Conservation (phyloP, 2,329 filamentous ascomycete species). For the Mycogone perniciosa region DNA sequence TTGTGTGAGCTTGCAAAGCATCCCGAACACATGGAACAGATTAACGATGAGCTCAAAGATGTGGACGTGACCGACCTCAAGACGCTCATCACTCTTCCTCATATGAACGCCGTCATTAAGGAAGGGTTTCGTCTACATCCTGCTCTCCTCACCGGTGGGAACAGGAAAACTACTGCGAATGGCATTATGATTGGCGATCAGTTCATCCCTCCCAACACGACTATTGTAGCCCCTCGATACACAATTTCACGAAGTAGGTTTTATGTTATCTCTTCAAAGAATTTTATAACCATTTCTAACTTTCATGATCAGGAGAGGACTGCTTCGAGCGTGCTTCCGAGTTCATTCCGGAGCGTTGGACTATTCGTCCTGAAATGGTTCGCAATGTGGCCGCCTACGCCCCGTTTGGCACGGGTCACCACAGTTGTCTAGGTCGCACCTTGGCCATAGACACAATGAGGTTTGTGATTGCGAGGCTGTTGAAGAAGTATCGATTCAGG, state of each 20-base stretch:
- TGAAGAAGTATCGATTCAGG: slow-evolving; percentile 6
- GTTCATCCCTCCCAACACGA: slow-evolving; percentile 16
- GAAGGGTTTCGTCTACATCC: slow-evolving; percentile 22
- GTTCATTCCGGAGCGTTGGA: slow-evolving; percentile 36
- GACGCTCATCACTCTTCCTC: slow-evolving; percentile 14
- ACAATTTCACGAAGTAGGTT: slow-evolving; percentile 31
- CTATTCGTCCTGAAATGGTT: slow-evolving; percentile 25
- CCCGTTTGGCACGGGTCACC: slow-evolving; percentile 28
- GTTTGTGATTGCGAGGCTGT: slow-evolving; percentile 4
- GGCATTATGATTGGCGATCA: slow-evolving; percentile 15
- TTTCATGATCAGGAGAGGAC: slow-evolving; percentile 17
- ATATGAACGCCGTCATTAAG: slow-evolving; percentile 20
- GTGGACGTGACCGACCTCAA: slow-evolving; percentile 17
- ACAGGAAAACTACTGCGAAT: slow-evolving; percentile 15
- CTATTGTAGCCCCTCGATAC: slow-evolving; percentile 16
- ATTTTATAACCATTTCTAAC: not conserved
- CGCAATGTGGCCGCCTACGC: slow-evolving; percentile 24
- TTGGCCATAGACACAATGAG: slow-evolving; percentile 6
- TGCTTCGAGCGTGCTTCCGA: slow-evolving; percentile 23
- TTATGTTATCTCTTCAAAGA: not conserved
- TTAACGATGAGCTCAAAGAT: slow-evolving; percentile 8
- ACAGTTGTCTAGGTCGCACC: slow-evolving; percentile 4
- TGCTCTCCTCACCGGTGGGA: slow-evolving; percentile 15
- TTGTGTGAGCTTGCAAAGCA: slow-evolving; percentile 16
- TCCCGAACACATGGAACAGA: slow-evolving; percentile 10